Evolutionary conservation across 2,329 filamentous ascomycete species (phyloP).

Genomic region (Hymenoscyphus scutula): DNA sequence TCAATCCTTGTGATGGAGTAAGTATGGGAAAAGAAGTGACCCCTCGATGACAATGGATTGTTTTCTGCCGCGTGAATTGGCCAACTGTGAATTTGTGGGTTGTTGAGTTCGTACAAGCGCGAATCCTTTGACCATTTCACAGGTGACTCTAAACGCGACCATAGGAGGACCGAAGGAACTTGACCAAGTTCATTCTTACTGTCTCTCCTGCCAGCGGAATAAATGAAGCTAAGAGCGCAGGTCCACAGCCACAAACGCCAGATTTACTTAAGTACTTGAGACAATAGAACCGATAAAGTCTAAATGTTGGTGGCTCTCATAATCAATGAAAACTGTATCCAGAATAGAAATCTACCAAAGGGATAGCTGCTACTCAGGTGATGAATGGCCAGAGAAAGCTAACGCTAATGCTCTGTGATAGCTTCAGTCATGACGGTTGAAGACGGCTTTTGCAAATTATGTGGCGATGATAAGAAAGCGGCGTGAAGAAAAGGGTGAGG

Average conservation of each 20-base stretch:
- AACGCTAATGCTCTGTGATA: neutral
- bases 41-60: neutral
- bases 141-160: neutral
- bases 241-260: slow-evolving; percentile 1
- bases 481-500: neutral
- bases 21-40: neutral
- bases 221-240: neutral
- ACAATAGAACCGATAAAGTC: neutral
- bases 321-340: neutral
- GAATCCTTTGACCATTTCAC: neutral
- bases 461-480: neutral
- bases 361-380: neutral
- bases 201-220: neutral
- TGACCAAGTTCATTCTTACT: neutral
- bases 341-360: neutral
- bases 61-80: neutral
- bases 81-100: neutral
- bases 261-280: neutral
- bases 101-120: neutral
- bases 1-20: no score
- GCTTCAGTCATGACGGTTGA: neutral
- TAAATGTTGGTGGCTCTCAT: slow-evolving; percentile 1
- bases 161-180: neutral
- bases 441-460: neutral
- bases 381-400: neutral